These are phyloP conservation scores for Acidiella bohemica DNA, from an alignment of 495 filamentous ascomycete genomes.

Conservation along the genomic window DNA sequence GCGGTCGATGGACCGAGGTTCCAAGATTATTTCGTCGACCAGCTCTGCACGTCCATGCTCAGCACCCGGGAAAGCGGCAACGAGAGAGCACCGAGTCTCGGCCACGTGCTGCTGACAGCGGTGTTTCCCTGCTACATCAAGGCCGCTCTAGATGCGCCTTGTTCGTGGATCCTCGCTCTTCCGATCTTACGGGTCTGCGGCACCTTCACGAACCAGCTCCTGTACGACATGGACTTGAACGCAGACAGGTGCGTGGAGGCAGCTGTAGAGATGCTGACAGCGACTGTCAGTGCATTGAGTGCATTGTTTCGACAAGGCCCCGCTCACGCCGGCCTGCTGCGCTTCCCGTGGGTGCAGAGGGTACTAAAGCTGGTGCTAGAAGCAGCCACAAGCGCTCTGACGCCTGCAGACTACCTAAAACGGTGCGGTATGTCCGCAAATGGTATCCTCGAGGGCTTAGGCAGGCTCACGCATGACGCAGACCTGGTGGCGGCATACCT, in stretches of 20 bases:
- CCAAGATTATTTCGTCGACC: slow-evolving; percentile 44
- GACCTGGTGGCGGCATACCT: not conserved
- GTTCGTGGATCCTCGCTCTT: slow-evolving; percentile 45
- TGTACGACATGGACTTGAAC: slow-evolving; percentile 38
- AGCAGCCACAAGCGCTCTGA: slow-evolving; percentile 22
- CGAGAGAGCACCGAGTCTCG: slow-evolving; percentile 36
- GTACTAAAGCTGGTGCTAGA: slow-evolving; percentile 34
- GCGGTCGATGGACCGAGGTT: slow-evolving; percentile 47
- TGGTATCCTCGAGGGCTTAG: too few species aligned
- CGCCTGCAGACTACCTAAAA: slow-evolving; percentile 1
- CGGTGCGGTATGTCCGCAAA: not conserved
- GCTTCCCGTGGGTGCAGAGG: slow-evolving; percentile 31
- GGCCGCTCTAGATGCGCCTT: slow-evolving; percentile 33
- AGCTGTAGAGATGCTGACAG: slow-evolving; percentile 32
- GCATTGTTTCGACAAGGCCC: slow-evolving; percentile 28
- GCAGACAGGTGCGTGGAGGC: slow-evolving; percentile 33
- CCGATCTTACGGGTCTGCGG: slow-evolving; percentile 42
- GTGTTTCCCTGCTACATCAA: slow-evolving; percentile 57
- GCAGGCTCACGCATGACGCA: too few species aligned
- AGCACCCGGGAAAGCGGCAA: slow-evolving; percentile 36
- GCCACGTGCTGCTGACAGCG: slow-evolving; percentile 42
- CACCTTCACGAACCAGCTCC: slow-evolving; percentile 34
- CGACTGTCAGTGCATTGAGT: slow-evolving; percentile 33
- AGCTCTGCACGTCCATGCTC: slow-evolving; percentile 45
- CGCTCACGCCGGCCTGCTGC: slow-evolving; percentile 25